phyloP scores from a whole-genome alignment of 805 yeast species.

The Hemisphaericaspora nanyangensis region DNA sequence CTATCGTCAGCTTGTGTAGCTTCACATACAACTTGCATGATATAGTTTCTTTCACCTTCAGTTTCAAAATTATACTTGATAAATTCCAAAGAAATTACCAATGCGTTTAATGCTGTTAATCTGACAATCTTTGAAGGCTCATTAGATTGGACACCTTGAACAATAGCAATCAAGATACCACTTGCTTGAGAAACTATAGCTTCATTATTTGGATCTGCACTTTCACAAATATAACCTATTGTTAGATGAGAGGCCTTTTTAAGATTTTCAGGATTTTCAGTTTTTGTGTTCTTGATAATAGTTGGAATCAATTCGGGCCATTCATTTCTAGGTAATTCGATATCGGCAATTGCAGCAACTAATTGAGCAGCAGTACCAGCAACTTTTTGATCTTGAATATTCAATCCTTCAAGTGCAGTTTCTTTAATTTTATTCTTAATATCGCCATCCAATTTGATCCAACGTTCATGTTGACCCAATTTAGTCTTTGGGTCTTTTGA shows the following conservation, averaged over 20 bases:
- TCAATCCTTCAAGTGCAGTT: constrained; percentile 53
- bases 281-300: constrained; percentile 81
- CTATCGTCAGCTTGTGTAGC: constrained; percentile 87
- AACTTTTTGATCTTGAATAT: constrained; percentile 68
- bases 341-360: constrained; percentile 95
- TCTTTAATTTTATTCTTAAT: constrained; percentile 64
- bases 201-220: constrained; percentile 78
- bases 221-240: constrained; percentile 94
- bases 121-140: constrained; percentile 77
- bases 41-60: constrained; percentile 93
- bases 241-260: constrained; percentile 85
- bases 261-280: constrained; percentile 71
- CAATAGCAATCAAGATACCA: constrained; percentile 91
- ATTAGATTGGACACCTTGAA: constrained; percentile 87
- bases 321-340: constrained; percentile 81
- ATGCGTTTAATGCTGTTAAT: constrained; percentile 86
- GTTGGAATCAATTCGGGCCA: constrained; percentile 86
- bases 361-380: constrained; percentile 89
- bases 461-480: constrained; percentile 60
- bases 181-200: constrained; percentile 80
- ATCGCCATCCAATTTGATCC: constrained; percentile 59
- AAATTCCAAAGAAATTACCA: constrained; percentile 86
- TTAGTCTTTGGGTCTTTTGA: constrained; percentile 70
- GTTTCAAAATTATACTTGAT: constrained; percentile 83
- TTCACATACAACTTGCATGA: constrained; percentile 98